phyloP scores from a whole-genome alignment of 495 filamentous ascomycete genomes.

The Penicillium bovifimosum region DNA sequence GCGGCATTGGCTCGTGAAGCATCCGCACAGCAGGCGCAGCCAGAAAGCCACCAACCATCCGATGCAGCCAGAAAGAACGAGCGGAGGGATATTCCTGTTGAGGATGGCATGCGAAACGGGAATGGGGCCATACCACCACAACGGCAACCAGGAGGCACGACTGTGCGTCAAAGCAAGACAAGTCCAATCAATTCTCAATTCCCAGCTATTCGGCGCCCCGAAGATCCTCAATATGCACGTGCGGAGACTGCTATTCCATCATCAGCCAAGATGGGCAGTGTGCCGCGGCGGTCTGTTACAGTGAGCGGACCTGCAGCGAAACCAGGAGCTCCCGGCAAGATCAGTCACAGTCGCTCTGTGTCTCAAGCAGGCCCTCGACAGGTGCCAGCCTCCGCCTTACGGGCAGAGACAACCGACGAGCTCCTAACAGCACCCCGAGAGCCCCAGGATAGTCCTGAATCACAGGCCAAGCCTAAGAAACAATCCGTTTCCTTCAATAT shows the following conservation, averaged over 20 bases:
- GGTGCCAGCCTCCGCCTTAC: constrained; percentile 3
- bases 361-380: constrained; percentile 12
- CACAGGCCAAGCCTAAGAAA: constrained; percentile 34
- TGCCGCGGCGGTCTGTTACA: constrained; percentile 27
- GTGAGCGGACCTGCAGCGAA: constrained; percentile 24
- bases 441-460: constrained; percentile 17
- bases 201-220: constrained; percentile 7
- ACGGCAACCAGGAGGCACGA: constrained; percentile 5
- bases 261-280: constrained; percentile 20
- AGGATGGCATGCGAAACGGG: background rate
- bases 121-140: background rate
- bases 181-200: constrained; percentile 18
- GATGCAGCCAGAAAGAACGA: background rate
- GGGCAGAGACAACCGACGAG: constrained; percentile 14
- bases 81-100: constrained; percentile 1
- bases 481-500: constrained; percentile 44
- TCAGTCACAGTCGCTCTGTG: constrained; percentile 9
- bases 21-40: background rate
- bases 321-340: constrained; percentile 4
- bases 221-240: constrained; percentile 16
- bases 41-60: constrained; percentile 1
- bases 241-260: constrained; percentile 10
- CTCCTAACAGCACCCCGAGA: constrained; percentile 14
- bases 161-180: constrained; percentile 15
- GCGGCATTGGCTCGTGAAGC: constrained; percentile 7